Evolutionary conservation across 192 early-diverging fungal genomes (phyloP), one percentile per base, ranked within the genome.

Genomic region (Backusella macrospora): DNA sequence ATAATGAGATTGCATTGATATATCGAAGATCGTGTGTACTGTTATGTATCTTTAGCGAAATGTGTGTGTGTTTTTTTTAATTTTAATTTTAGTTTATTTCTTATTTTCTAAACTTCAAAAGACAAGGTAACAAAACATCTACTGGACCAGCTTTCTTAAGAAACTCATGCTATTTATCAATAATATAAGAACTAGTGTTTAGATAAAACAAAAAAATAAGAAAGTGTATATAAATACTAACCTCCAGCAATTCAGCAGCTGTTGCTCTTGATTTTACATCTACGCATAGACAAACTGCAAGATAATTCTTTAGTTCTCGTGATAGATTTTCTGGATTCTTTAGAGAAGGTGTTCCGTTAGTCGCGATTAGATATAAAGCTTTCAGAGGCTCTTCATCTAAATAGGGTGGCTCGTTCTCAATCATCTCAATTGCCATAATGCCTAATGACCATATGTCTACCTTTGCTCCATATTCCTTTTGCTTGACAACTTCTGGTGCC

Each of bases 371-470:
- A 77, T 96, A 97, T 45, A 98, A 76, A 13, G 96, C 96, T 59
- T 90, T 86, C 37, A 97, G 83, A n/a, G 97, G 97, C 65, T 97
- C 91, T 76, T 97, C 96, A 73, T 99, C 90, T 64, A 99, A 79
- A 84, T 99, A 99, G 39, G 97, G 97, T 65, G 97, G 97, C 78
- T 99, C 95, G 40, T 94, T 93, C 78, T 99, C 97, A 64, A 98
- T 86, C 95, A 97, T 98, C 78, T 99, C 97, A 70, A 99, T 97
- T 8, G 93, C 93, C 96, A 98, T 96, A 81, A 98, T 97, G 10
- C 97, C 97, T 47, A 97, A 76, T 16, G 94, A 96, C 97, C 97
- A 99, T 45, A 99, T 91, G 74, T 99, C 97, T 37, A 98, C 95
- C 77, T 96, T 96, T 65, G 93, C 81, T 2, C 94, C 93, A 79